phyloP scores from a whole-genome alignment of 345 rosid genomes.

The Eucalyptus rudis region DNA sequence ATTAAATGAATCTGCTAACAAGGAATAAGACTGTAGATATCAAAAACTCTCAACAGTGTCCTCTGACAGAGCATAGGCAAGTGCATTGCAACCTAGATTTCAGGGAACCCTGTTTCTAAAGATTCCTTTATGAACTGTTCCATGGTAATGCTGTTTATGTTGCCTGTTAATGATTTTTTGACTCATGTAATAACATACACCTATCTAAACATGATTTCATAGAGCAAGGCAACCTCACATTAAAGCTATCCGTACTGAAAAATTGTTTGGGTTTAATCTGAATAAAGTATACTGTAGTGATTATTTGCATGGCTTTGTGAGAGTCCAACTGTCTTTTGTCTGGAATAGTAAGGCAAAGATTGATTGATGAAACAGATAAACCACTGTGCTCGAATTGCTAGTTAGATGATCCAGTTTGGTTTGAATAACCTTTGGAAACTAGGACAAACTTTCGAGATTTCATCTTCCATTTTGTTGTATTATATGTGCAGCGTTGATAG shows the following conservation, averaged over 20 bases:
- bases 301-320: background rate
- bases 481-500: background rate
- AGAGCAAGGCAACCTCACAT: background rate
- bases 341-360: background rate
- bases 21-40: background rate
- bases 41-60: background rate
- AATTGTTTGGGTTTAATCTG: background rate
- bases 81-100: background rate
- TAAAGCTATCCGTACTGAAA: background rate
- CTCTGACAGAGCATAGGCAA: background rate
- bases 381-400: background rate
- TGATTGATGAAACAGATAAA: background rate
- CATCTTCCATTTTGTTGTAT: background rate
- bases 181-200: background rate
- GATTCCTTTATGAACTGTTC: background rate
- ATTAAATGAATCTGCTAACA: background rate
- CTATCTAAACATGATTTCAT: background rate
- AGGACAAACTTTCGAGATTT: background rate
- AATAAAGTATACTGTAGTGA: background rate
- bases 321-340: background rate
- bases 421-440: background rate
- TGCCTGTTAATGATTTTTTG: background rate
- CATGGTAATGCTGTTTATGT: background rate
- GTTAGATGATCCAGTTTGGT: background rate
- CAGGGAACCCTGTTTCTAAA: background rate